Evolutionary conservation across 2,329 filamentous ascomycete species (phyloP).

Genomic region (Cladosporium colombiae): DNA sequence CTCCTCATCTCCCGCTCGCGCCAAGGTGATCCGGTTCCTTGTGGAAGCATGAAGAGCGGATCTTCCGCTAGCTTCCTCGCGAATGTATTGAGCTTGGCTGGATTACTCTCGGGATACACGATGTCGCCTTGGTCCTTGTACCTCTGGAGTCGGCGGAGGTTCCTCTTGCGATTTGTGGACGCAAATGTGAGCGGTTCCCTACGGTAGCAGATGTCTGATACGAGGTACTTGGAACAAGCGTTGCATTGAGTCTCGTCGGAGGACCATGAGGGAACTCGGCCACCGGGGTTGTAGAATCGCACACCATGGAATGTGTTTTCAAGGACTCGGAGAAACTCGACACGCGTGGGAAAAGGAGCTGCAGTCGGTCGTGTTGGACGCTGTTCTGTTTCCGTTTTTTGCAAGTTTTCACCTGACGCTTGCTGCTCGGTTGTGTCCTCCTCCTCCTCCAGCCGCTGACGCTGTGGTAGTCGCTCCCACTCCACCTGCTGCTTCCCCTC

Average conservation of each 20-base stretch:
- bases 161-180: not conserved
- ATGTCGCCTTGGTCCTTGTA: not conserved
- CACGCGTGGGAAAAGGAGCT: not conserved
- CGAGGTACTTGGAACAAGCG: not conserved
- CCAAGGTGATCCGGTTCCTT: not conserved
- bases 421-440: not conserved
- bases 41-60: conserved; percentile 12
- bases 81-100: not conserved
- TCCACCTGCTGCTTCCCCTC: not conserved
- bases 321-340: not conserved
- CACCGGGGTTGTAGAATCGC: not conserved
- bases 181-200: not conserved
- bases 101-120: not conserved
- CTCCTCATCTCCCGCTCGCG: not conserved
- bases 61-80: not conserved
- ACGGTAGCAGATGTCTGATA: not conserved
- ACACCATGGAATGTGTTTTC: not conserved
- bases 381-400: not conserved
- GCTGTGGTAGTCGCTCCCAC: not conserved
- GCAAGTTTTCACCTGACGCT: not conserved
- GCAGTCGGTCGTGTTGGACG: no score
- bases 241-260: not conserved
- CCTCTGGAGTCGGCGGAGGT: not conserved
- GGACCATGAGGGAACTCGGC: not conserved
- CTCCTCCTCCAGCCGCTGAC: not conserved